Evolutionary conservation across 2,329 filamentous ascomycete species (phyloP).

Genomic region (Penicillium sp.): DNA sequence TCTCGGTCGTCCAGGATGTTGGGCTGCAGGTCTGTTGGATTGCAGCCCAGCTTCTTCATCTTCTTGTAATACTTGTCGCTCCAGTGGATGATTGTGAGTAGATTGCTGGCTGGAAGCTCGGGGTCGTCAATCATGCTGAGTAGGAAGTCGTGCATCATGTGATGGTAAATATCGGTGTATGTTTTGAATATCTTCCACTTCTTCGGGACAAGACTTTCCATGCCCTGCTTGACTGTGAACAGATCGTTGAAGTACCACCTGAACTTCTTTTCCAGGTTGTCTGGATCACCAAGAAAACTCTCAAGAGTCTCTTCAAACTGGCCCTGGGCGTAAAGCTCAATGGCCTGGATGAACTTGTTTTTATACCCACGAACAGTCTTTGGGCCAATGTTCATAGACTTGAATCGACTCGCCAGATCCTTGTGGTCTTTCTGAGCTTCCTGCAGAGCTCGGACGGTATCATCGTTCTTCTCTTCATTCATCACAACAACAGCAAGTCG

Average conservation of each 20-base stretch:
- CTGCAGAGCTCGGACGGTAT: conserved; percentile 84
- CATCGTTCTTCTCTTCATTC: conserved; percentile 95
- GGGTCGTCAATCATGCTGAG: conserved; percentile 80
- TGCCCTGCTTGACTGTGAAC: conserved; percentile 89
- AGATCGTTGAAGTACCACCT: conserved; percentile 99
- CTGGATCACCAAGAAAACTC: conserved; percentile 80
- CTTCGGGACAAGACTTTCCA: conserved; percentile 88
- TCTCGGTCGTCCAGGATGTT: conserved; percentile 91
- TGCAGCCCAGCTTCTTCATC: conserved; percentile 86
- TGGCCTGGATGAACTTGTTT: conserved; percentile 85
- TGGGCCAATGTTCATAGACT: conserved; percentile 90
- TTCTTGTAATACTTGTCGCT: conserved; percentile 94
- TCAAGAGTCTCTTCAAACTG: conserved; percentile 73
- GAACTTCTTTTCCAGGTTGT: conserved; percentile 80
- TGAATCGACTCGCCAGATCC: conserved; percentile 89
- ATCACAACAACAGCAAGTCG: conserved; percentile 89
- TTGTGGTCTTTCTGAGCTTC: conserved; percentile 95
- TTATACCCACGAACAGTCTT: conserved; percentile 95
- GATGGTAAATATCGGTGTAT: conserved; percentile 88
- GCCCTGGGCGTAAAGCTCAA: conserved; percentile 70
- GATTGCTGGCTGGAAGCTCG: conserved; percentile 80
- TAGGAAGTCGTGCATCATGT: conserved; percentile 93
- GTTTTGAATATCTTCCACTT: conserved; percentile 95
- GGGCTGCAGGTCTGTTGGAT: conserved; percentile 73
- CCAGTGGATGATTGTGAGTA: conserved; percentile 91